Conservation (phyloP, 2,329 filamentous ascomycete species). For the Aspergillus pseudonomiae region DNA sequence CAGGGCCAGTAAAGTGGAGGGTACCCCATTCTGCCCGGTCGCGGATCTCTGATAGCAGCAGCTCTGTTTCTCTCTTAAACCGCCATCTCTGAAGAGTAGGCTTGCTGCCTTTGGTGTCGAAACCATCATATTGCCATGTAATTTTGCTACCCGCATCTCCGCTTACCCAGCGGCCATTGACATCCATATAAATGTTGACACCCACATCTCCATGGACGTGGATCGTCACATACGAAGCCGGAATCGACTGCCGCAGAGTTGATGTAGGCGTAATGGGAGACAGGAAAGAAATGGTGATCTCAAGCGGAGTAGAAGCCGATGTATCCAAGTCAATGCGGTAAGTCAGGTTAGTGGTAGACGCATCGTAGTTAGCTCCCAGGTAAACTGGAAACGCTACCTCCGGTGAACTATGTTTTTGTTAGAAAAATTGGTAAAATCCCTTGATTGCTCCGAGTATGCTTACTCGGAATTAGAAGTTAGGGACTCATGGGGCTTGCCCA, state of each 20-base stretch:
- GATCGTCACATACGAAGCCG: constrained; percentile 77
- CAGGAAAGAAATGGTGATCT: constrained; percentile 66
- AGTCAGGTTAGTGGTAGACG: constrained; percentile 70
- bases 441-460: constrained; percentile 10
- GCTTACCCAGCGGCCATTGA: constrained; percentile 81
- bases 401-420: constrained; percentile 46
- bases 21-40: constrained; percentile 86
- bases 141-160: constrained; percentile 71
- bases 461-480: constrained; percentile 49
- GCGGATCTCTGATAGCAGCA: constrained; percentile 71
- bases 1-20: constrained; percentile 73
- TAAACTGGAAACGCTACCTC: constrained; percentile 63
- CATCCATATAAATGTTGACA: constrained; percentile 65
- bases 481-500: constrained; percentile 68
- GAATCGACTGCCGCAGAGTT: constrained; percentile 76
- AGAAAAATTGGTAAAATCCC: not conserved
- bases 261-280: constrained; percentile 82
- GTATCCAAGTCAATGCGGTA: constrained; percentile 59
- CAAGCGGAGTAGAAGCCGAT: constrained; percentile 41
- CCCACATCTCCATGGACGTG: constrained; percentile 68
- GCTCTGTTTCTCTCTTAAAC: constrained; percentile 53
- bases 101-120: constrained; percentile 42
- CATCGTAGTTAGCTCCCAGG: constrained; percentile 66
- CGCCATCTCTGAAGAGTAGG: constrained; percentile 48
- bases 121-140: constrained; percentile 65